Evolutionary conservation across 2,329 filamentous ascomycete species (phyloP).

Genomic region (Diaporthe ampelina): DNA sequence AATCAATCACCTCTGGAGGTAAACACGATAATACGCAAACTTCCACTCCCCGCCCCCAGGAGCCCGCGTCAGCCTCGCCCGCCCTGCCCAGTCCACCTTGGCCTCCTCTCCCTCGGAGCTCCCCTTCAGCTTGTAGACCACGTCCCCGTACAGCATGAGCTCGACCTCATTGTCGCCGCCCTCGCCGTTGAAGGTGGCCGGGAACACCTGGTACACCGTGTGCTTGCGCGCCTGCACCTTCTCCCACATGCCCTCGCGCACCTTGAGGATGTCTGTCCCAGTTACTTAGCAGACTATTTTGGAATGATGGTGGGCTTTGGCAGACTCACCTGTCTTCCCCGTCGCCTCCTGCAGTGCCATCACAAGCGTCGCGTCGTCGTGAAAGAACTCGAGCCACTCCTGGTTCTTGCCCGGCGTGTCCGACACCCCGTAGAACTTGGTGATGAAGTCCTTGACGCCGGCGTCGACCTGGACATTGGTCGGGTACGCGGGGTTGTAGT

Average conservation of each 20-base stretch:
- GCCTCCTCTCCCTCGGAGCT: slow-evolving; percentile 40
- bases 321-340: slow-evolving; percentile 46
- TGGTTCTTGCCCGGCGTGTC: slow-evolving; percentile 58
- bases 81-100: slow-evolving; percentile 50
- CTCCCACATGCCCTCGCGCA: slow-evolving; percentile 61
- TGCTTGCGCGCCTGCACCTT: slow-evolving; percentile 56
- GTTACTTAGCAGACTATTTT: too few species aligned
- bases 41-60: slow-evolving; percentile 45
- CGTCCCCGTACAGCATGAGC: slow-evolving; percentile 51
- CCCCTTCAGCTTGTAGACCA: slow-evolving; percentile 44
- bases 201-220: slow-evolving; percentile 58
- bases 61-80: slow-evolving; percentile 44
- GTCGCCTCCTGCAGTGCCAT: slow-evolving; percentile 57
- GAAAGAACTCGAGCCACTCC: slow-evolving; percentile 60
- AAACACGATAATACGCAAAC: slow-evolving; percentile 52
- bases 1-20: slow-evolving; percentile 46
- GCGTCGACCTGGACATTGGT: slow-evolving; percentile 41
- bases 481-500: slow-evolving; percentile 50
- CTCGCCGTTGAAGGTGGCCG: slow-evolving; percentile 51
- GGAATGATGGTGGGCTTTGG: too few species aligned
- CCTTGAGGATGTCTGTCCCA: slow-evolving; percentile 55
- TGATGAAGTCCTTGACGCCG: slow-evolving; percentile 54
- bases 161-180: slow-evolving; percentile 47
- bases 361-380: slow-evolving; percentile 56
- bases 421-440: slow-evolving; percentile 59